Base-by-base conservation (phyloP, 805 yeast genomes). In the Starmerella ratchasimensis region DNA sequence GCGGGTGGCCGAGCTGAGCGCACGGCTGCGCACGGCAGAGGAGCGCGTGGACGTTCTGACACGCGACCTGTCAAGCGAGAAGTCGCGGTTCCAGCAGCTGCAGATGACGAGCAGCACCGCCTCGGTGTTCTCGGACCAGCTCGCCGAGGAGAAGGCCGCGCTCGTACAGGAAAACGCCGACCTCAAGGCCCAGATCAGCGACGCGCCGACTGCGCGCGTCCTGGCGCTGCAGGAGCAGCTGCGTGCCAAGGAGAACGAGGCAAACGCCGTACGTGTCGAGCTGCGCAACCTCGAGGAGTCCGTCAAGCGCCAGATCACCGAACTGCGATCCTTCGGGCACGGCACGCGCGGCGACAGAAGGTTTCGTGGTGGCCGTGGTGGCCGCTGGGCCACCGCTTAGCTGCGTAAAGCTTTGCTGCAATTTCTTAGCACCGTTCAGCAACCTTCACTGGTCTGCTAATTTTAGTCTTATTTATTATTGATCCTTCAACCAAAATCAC, bases 161-260 rank as follows among this genome's bases (percentile, higher is more conserved):
- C 34, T 43, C 3, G 8, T 18, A n/a, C 7, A 37, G 9, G 48
- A 61, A 39, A 63, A 66, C n/a, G 58, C 67, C 50, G 63, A 64
- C 5, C 50, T 75, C 25, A 65, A 67, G 41, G 65, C 65, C 5
- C 62, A 66, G 35, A 57, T 76, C 3, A 57, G 60, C 3, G 44
- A 44, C 17, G 56, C 47, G 14, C 60, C 58, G 28, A 39, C 42
- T 4, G 49, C 45, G 4, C 34, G 42, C 16, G 48, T 48, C 32
- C 40, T 52, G 23, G 48, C 56, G 3, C 44, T 57, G 33, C 48
- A 46, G 23, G 56, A 48, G 20, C 63, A 58, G 38, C 45, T 59
- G 10, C 36, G 45, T 11, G 42, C 45, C 18, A 46, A 50, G 33
- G 56, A 56, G 28, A 48, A 41, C 3, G 45, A 48, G 32, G 55